Evolutionary conservation across 257 asterid genomes (phyloP).

Genomic region (Capsicum chinense): DNA sequence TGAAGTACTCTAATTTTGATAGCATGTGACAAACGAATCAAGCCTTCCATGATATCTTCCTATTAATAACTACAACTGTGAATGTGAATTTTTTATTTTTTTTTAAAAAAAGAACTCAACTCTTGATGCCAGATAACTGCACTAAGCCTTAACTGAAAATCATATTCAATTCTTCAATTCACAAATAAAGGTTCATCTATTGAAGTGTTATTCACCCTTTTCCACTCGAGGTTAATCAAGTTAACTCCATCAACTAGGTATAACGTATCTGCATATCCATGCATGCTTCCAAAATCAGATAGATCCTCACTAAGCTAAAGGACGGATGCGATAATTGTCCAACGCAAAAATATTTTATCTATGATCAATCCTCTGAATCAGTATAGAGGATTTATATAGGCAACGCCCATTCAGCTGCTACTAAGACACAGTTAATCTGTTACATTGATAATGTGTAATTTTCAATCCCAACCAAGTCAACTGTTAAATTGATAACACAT

Average conservation of each 20-base stretch:
- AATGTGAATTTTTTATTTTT: background rate
- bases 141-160: constrained; percentile 5
- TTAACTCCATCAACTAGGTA: no score
- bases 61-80: background rate
- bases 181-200: background rate
- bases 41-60: background rate
- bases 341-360: background rate
- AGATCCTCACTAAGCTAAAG: background rate
- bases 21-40: background rate
- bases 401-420: background rate
- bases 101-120: background rate
- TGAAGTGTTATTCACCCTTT: background rate
- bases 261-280: background rate
- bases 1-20: background rate
- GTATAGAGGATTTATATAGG: background rate
- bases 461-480: background rate
- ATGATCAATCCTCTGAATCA: background rate
- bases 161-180: background rate
- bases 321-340: background rate
- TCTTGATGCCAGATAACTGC: constrained; percentile 10
- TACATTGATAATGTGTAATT: background rate
- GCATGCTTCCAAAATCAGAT: background rate
- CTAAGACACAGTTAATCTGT: background rate
- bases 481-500: background rate
- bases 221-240: background rate